Conservation (phyloP, 208 protist genomes). For the Jaenimonas drosophilae region DNA sequence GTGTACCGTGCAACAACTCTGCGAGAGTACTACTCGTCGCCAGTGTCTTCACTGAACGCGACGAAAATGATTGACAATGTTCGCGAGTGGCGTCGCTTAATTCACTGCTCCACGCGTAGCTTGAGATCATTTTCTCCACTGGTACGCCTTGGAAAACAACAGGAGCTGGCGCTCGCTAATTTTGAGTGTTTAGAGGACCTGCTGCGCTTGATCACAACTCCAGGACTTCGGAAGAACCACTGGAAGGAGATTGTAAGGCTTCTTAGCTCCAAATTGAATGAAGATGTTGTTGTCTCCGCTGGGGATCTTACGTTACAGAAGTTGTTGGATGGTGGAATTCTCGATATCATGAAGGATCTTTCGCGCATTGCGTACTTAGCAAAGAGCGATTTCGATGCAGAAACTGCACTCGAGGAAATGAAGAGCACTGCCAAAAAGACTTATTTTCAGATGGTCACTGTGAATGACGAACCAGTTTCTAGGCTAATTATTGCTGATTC, state of each 20-base stretch:
- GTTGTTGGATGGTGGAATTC: slow-evolving; percentile 57
- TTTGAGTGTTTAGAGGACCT: slow-evolving; percentile 73
- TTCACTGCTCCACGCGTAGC: slow-evolving; percentile 59
- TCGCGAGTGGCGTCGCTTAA: slow-evolving; percentile 59
- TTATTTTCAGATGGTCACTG: slow-evolving; percentile 35
- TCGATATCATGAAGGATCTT: slow-evolving; percentile 40
- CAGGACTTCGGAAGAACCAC: slow-evolving; percentile 75
- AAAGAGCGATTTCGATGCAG: slow-evolving; percentile 59
- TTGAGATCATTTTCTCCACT: slow-evolving; percentile 61
- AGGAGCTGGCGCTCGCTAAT: slow-evolving; percentile 60
- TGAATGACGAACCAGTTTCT: slow-evolving; percentile 7
- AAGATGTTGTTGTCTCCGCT: slow-evolving; percentile 43
- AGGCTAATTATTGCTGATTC: slow-evolving; percentile 8
- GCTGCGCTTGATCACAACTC: slow-evolving; percentile 56
- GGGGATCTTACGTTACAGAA: slow-evolving; percentile 41
- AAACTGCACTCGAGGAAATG: slow-evolving; percentile 77
- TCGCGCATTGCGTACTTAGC: slow-evolving; percentile 54
- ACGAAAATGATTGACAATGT: slow-evolving; percentile 59
- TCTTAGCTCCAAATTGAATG: slow-evolving; percentile 28
- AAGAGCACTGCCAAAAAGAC: slow-evolving; percentile 74
- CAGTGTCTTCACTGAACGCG: slow-evolving; percentile 44
- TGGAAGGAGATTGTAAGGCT: slow-evolving; percentile 81
- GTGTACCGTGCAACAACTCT: slow-evolving; percentile 50
- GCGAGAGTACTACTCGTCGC: slow-evolving; percentile 58
- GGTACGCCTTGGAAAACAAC: slow-evolving; percentile 61